These are phyloP conservation scores for Apophysomyces trapeziformis DNA, from an alignment of 371 early-diverging fungal species.

Conservation along the genomic window DNA sequence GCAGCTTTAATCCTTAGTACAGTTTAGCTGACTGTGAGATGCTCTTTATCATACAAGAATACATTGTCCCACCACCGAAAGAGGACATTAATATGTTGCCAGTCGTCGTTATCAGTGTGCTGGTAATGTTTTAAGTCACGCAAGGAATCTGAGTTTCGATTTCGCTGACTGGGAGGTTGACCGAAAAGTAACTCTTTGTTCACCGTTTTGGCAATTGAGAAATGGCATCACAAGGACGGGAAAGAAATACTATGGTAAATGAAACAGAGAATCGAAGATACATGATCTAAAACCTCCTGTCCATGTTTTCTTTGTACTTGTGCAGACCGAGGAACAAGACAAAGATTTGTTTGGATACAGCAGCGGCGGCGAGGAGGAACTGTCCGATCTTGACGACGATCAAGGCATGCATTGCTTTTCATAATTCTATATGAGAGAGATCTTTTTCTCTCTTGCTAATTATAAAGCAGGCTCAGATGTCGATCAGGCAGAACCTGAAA, in stretches of 20 bases:
- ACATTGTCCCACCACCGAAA: too few species aligned
- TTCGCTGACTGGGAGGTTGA: too few species aligned
- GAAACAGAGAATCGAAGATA: neutral
- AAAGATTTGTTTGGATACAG: constrained; percentile 21
- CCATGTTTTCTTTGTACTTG: neutral
- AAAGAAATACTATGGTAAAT: neutral
- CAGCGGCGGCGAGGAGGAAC: constrained; percentile 37
- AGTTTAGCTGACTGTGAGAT: too few species aligned
- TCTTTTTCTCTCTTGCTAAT: neutral
- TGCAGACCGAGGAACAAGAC: constrained; percentile 1
- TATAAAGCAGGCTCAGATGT: constrained; percentile 23
- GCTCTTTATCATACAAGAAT: too few species aligned
- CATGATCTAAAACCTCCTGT: neutral
- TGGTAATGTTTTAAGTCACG: too few species aligned
- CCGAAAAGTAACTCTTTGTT: neutral
- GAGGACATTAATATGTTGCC: too few species aligned
- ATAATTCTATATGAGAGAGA: constrained; percentile 7
- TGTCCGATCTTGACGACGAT: constrained; percentile 54
- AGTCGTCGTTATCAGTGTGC: too few species aligned
- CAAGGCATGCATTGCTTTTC: constrained; percentile 28
- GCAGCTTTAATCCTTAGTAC: too few species aligned
- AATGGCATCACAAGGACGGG: neutral
- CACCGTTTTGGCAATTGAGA: neutral
- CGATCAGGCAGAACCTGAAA: constrained; percentile 12
- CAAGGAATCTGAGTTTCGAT: too few species aligned